Evolutionary conservation across 768 basidiomycete species (phyloP).

Genomic region (Favolaschia claudopus): DNA sequence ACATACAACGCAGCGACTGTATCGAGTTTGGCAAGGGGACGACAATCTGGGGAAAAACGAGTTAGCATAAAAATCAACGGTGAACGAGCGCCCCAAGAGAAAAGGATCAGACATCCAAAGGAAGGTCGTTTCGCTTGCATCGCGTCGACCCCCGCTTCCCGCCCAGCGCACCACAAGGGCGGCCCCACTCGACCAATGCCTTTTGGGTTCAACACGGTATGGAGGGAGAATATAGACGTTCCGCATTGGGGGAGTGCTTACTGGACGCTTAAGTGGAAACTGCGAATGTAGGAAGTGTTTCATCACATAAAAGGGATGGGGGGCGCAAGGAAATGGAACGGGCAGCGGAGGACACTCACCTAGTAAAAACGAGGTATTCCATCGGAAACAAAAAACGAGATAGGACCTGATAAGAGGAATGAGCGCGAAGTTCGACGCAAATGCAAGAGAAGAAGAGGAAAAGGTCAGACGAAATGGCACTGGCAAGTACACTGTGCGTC

Average conservation of each 20-base stretch:
- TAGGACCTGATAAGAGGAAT: neutral
- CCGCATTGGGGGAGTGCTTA: constrained; percentile 78
- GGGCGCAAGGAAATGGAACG: constrained; percentile 26
- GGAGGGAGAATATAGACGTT: constrained; percentile 79
- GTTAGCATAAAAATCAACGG: constrained; percentile 3
- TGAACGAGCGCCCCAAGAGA: constrained; percentile 22
- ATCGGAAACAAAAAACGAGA: neutral
- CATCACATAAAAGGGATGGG: constrained; percentile 59
- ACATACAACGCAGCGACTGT: neutral
- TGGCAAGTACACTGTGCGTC: constrained; percentile 84
- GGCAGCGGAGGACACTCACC: constrained; percentile 33
- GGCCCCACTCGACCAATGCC: constrained; percentile 67
- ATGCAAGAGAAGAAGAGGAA: constrained; percentile 14
- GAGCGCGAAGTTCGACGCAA: neutral
- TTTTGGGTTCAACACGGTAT: constrained; percentile 73
- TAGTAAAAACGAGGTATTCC: neutral
- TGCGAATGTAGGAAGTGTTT: constrained; percentile 80
- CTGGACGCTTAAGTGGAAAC: constrained; percentile 82
- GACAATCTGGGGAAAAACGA: neutral
- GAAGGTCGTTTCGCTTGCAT: constrained; percentile 81
- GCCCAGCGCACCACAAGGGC: constrained; percentile 72
- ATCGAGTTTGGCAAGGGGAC: too few relatives aligned
- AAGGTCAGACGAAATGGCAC: constrained; percentile 84
- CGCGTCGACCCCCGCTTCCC: constrained; percentile 74
- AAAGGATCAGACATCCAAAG: constrained; percentile 87